A percentile compares a stretch with the other conserved stretches of the same genome.
Evolutionary conservation across 31 red algal genomes (phyloP).

Genomic region (Asparagopsis taxiformis): DNA sequence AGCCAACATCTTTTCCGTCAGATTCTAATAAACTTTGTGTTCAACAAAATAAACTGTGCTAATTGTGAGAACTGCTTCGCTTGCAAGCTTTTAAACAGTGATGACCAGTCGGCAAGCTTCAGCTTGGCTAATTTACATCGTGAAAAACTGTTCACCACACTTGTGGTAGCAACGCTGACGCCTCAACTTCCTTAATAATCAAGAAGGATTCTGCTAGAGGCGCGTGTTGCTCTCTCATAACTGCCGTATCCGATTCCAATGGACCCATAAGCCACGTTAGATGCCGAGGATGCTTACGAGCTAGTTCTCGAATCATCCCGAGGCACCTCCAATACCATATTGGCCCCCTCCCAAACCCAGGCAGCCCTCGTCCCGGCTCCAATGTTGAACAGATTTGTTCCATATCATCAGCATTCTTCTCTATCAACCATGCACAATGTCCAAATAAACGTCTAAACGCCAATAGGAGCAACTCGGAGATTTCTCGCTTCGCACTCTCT

Average conservation of each 20-base stretch:
- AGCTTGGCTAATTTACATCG: no score
- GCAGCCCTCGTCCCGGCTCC: conserved; percentile 25
- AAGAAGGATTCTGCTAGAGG: conserved; percentile 55
- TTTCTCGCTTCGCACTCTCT: conserved; percentile 38
- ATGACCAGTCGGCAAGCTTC: neutral
- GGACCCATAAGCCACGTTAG: conserved; percentile 38
- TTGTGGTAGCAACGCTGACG: conserved; percentile 32
- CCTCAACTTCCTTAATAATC: conserved; percentile 52
- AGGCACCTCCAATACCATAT: conserved; percentile 59
- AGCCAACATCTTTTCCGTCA: neutral
- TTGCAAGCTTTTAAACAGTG: neutral
- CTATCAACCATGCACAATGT: conserved; percentile 20
- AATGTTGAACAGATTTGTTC: conserved; percentile 11
- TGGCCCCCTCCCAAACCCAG: conserved; percentile 37
- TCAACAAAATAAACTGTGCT: neutral
- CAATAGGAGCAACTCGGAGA: conserved; percentile 37
- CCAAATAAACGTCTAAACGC: conserved; percentile 35
- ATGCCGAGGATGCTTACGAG: conserved; percentile 54
- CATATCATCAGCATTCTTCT: conserved; percentile 1
- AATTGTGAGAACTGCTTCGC: neutral
- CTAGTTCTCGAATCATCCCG: conserved; percentile 64
- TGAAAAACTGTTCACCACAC: no score
- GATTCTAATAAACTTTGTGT: neutral
- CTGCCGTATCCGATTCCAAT: conserved; percentile 44
- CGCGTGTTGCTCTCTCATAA: conserved; percentile 30